Conservation (phyloP, 306 rosid species). For the Ziziphus jujuba region DNA sequence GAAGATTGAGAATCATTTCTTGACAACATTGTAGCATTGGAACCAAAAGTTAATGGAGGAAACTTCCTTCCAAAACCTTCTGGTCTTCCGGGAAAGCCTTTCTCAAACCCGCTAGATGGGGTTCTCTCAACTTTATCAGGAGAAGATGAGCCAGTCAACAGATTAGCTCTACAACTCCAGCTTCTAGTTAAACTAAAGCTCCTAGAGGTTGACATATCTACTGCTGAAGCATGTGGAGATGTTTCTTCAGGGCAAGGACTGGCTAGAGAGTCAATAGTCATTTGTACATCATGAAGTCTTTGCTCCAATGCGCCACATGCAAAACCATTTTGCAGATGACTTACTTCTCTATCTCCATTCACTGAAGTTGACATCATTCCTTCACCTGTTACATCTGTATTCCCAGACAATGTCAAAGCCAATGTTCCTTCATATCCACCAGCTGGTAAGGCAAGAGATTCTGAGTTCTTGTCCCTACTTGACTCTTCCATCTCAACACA, state of each 20-base stretch:
- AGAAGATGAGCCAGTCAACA: constrained; percentile 44
- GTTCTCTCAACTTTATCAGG: constrained; percentile 63
- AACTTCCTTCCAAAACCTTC: constrained; percentile 57
- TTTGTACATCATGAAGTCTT: constrained; percentile 37
- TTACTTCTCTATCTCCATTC: constrained; percentile 47
- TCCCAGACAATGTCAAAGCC: constrained; percentile 29
- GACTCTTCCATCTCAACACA: constrained; percentile 77
- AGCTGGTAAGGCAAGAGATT: constrained; percentile 29
- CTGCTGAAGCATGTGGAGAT: constrained; percentile 36
- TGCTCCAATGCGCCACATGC: constrained; percentile 38
- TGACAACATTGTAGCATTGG: constrained; percentile 36
- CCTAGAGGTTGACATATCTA: constrained; percentile 42
- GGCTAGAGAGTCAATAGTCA: constrained; percentile 35
- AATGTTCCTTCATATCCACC: constrained; percentile 38
- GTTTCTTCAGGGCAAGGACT: constrained; percentile 40
- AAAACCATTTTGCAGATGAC: constrained; percentile 42
- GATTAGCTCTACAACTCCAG: constrained; percentile 75
- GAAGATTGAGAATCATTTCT: constrained; percentile 84
- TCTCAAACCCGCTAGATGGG: constrained; percentile 65
- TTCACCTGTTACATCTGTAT: constrained; percentile 40
- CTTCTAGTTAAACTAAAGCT: constrained; percentile 64
- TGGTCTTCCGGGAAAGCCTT: constrained; percentile 86
- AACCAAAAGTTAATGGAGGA: constrained; percentile 47
- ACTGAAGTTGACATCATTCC: constrained; percentile 42
- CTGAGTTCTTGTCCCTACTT: constrained; percentile 41